Evolutionary conservation across 2,329 filamentous ascomycete species (phyloP).

Genomic region (Trichocomaceae sp.): DNA sequence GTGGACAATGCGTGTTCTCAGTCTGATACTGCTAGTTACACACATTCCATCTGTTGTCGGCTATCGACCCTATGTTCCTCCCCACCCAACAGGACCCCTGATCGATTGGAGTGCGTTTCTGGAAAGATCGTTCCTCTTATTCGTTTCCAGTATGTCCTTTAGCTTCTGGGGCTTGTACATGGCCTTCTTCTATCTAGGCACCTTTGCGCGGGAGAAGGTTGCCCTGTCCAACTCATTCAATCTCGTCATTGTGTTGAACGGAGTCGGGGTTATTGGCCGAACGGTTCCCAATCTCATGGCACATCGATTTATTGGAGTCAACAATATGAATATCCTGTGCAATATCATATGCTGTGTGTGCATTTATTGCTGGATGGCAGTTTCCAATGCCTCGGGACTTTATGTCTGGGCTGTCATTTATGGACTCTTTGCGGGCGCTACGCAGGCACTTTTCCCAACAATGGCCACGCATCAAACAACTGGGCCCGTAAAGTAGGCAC

Average conservation of each 20-base stretch:
- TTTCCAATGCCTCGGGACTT: constrained; percentile 1
- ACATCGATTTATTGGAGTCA: neutral
- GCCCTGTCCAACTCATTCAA: constrained; percentile 4
- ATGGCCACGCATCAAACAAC: constrained; percentile 50
- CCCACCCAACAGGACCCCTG: constrained; percentile 6
- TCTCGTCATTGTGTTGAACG: constrained; percentile 12
- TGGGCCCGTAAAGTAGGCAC: constrained; percentile 49
- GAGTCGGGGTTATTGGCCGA: constrained; percentile 9
- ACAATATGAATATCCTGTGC: constrained; percentile 8
- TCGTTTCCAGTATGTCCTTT: constrained; percentile 8
- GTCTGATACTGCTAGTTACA: constrained; percentile 11
- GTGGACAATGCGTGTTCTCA: constrained; percentile 12
- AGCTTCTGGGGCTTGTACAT: constrained; percentile 12
- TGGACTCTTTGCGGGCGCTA: constrained; percentile 7
- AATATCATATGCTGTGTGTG: constrained; percentile 14
- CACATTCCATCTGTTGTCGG: constrained; percentile 8
- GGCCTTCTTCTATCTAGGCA: constrained; percentile 25
- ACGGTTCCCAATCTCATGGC: constrained; percentile 10
- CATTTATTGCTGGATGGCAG: constrained; percentile 10
- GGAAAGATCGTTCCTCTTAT: constrained; percentile 9
- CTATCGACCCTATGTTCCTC: constrained; percentile 10
- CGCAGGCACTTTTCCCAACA: constrained; percentile 52
- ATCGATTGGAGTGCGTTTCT: constrained; percentile 12
- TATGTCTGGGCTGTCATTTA: constrained; percentile 12
- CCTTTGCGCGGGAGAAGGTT: constrained; percentile 9